Evolutionary conservation across 208 protist genomes (phyloP), one percentile per base, ranked within the genome.

Genomic region (Wallacemonas sp.): DNA sequence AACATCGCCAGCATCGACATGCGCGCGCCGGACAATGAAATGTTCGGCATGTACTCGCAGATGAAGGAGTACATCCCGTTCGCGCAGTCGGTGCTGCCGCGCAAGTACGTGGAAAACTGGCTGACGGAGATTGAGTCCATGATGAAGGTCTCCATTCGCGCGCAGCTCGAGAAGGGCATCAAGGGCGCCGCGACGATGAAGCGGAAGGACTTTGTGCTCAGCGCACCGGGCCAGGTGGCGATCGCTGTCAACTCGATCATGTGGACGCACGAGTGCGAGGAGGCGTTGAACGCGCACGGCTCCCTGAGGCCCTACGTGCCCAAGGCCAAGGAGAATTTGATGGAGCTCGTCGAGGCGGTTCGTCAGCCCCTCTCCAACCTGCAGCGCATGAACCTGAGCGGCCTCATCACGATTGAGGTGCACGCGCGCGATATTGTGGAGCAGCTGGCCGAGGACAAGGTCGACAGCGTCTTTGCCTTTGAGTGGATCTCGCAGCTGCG

Each of bases 41-140:
- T 99, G 87, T 89, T 91, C 31, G 91, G 85, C 46, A 98, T 99
- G 95, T 93, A 96, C 63, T 98, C 92, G 0, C 91, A 91, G 25
- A 98, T 98, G 82, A 89, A 91, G 46, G 98, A 99, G 76, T 91
- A 91, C 63, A 94, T 99, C 28, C 80, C 87, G 3, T 98, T 99
- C 68, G 72, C 76, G 23, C 86, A 98, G 67, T 79, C 82, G 14
- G 86, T 99, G 41, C 70, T 94, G 63, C 97, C 97, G 29, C 95
- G 94, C 45, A 97, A 97, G 72, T 95, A 97, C 68, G 96, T 99
- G 33, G 98, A 99, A 77, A 93, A 97, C 66, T 99, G 98, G 98
- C 86, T 99, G 67, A 94, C 92, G 22, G 89, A 98, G 61, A 94
- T 99, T 62, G 97, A 99, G 79, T 64, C 67, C 38, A 95, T 98